A percentile compares a stretch with the other conserved stretches of the same genome.
Conservation (phyloP, 148 eudicot genomes). For the Linanthus parryae region DNA sequence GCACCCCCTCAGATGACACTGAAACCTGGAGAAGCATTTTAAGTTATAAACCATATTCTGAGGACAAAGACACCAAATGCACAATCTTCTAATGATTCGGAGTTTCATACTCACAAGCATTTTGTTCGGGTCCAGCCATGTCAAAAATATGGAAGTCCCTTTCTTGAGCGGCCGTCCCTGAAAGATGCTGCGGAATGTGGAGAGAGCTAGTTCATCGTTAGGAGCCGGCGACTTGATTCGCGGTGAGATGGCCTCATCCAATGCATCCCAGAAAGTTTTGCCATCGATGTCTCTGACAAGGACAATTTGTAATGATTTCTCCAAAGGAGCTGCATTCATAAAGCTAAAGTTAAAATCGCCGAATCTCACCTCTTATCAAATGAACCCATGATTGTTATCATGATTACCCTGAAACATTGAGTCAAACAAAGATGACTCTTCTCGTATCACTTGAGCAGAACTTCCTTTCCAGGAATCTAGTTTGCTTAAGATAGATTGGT, state of each 20-base stretch:
- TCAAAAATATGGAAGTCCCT: conserved; percentile 73
- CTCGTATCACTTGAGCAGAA: conserved; percentile 40
- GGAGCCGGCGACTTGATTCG: conserved; percentile 54
- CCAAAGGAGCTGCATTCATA: conserved; percentile 63
- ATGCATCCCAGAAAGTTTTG: conserved; percentile 94
- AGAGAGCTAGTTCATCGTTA: conserved; percentile 56
- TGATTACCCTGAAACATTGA: conserved; percentile 61
- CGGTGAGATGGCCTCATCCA: conserved; percentile 82
- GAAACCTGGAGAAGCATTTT: conserved; percentile 40
- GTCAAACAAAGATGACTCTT: conserved; percentile 45
- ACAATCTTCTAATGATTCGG: too few relatives aligned
- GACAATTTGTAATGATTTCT: conserved; percentile 74
- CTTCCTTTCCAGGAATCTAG: conserved; percentile 53
- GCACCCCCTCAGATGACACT: conserved; percentile 47
- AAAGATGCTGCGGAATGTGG: conserved; percentile 60
- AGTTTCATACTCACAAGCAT: conserved; percentile 55
- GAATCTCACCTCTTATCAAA: conserved; percentile 2
- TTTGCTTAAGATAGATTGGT: conserved; percentile 40
- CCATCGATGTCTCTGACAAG: conserved; percentile 94
- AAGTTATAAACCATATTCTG: background rate
- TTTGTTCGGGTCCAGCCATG: conserved; percentile 75
- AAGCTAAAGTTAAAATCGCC: conserved; percentile 4
- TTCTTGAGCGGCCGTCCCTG: conserved; percentile 66
- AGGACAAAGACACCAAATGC: background rate
- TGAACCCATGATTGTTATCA: background rate